Evolutionary conservation across 495 filamentous ascomycete genomes (phyloP).

Genomic region (Penicillium ucsense): DNA sequence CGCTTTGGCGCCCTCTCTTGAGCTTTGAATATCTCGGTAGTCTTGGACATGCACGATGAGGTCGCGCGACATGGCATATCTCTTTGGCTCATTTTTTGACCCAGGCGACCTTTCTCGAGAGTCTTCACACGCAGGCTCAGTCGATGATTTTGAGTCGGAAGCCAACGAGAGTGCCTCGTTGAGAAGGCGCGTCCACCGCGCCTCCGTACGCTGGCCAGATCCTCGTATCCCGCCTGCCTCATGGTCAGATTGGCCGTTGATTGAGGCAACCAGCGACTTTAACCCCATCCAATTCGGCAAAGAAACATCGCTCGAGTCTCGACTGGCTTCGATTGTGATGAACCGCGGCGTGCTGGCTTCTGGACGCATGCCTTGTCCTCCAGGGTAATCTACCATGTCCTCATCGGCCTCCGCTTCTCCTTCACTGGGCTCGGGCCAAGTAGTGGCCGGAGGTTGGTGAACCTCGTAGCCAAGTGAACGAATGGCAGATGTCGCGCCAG

Average conservation of each 20-base stretch:
- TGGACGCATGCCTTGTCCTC: slow-evolving; percentile 11
- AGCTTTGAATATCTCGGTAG: slow-evolving; percentile 60
- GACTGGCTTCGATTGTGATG: slow-evolving; percentile 30
- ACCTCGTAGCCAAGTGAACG: slow-evolving; percentile 62
- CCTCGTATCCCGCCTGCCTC: slow-evolving; percentile 9
- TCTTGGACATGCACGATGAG: slow-evolving; percentile 75
- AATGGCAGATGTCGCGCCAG: slow-evolving; percentile 26
- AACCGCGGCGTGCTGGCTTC: slow-evolving; percentile 21
- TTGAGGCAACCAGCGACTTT: slow-evolving; percentile 29
- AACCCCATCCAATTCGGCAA: slow-evolving; percentile 26
- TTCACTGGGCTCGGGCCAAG: slow-evolving; percentile 27
- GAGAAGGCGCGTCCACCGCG: slow-evolving; percentile 27
- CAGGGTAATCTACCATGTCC: slow-evolving; percentile 24
- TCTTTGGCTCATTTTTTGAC: slow-evolving; percentile 3
- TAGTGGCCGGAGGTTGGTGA: slow-evolving; percentile 23
- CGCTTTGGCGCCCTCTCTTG: slow-evolving; percentile 51
- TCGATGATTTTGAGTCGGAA: slow-evolving; percentile 2
- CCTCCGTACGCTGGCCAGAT: slow-evolving; percentile 14
- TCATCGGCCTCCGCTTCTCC: slow-evolving; percentile 34
- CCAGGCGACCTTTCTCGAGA: slow-evolving; percentile 1
- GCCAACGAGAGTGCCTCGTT: slow-evolving; percentile 26
- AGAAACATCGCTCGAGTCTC: slow-evolving; percentile 24
- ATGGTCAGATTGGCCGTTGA: slow-evolving; percentile 22
- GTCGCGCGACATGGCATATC: slow-evolving; percentile 19
- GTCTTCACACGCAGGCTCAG: neutral